Evolutionary conservation across 345 rosid species (phyloP), one percentile per base, ranked within the genome.

Genomic region (Linum trigynum): DNA sequence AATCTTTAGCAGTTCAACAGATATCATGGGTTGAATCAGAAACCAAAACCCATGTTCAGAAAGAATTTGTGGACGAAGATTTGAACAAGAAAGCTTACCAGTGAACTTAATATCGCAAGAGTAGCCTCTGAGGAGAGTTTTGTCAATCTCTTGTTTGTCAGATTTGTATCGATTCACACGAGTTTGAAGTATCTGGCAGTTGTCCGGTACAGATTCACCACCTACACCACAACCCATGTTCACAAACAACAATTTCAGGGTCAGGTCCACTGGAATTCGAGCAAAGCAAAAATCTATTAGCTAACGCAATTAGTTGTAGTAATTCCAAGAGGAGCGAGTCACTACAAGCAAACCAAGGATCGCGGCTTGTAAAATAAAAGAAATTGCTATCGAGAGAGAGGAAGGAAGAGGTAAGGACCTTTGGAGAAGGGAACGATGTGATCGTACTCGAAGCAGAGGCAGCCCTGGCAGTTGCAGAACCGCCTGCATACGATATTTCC

Each of bases 401-500:
- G 55, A 38, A 15, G 3, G 5, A 56, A 16, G 7, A 36, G 40
- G n/a, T 39, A n/a, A 14, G 8, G 66, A 89, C 91, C 97, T 86
- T 84, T 92, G 67, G 97, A 90, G 76, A 75, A 92, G 64, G 96
- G 97, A 70, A 90, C 72, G 69, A 90, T 79, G 76, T 92, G 98
- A 74, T 90, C 96, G 80, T 92, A 88, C 77, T 92, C 88, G 80
- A 85, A 92, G 79, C 96, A 92, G 69, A 92, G 94, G 72, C 97
- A 92, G 1, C 99, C 97, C 32, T 72, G 65, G 76, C 99, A 92
- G 72, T 94, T 94, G 71, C 85, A 78, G 81, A 89, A 85, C 59
- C 97, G 90, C 72, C 83, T 87, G 81, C 97, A 90, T 71, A 92
- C 96, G 3, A 88, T 65, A 77, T 90, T 94, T 0, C 97, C 95